Evolutionary conservation across 2,329 filamentous ascomycete species (phyloP), one percentile per base, ranked within the genome.

Genomic region (Penicillium sp.): DNA sequence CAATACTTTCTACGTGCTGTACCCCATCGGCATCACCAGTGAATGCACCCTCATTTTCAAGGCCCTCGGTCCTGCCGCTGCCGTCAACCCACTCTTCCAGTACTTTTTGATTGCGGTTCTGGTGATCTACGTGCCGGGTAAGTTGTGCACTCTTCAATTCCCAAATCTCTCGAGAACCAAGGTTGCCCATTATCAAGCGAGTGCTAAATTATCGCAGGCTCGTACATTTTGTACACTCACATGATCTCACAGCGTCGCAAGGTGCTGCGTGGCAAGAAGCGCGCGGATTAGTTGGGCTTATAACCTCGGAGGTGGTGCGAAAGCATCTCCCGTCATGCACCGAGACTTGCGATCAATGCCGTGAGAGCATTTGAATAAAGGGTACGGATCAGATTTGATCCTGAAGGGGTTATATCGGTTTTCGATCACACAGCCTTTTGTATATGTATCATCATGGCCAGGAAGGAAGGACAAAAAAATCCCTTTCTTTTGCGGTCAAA

Each of bases 161-260:
- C 18, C 18, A 18, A 18, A 3, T 18, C 18, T 18, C 18, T 18
- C 18, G 1, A 1, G 18, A 18, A 18, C 18, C 18, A 18, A 18
- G 12, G 12, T 6, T 32, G n/a, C 9, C 4, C 6, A 18, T 5
- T 3, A 4, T 36, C 2, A 13, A 25, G 3, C 8, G 26, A 18
- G 13, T 49, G 45, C 57, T 64, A 40, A 63, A 46, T 18, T 13
- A 4, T 18, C 35, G 0, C 51, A 85, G 88, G 74, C 63, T 81
- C 87, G 4, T 95, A 93, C 62, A 79, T 94, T 47, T 72, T 97
- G 49, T 97, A 93, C 66, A 89, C 87, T 24, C 87, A 98, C 71
- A 97, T 98, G 93, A 88, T 97, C 77, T 77, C 78, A 52, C 93
- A 98, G 78, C 79, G 91, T 59, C 78, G 81, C 57, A 95, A 89